Evolutionary conservation across 345 rosid species (phyloP).

Genomic region (Lagerstroemia speciosa): DNA sequence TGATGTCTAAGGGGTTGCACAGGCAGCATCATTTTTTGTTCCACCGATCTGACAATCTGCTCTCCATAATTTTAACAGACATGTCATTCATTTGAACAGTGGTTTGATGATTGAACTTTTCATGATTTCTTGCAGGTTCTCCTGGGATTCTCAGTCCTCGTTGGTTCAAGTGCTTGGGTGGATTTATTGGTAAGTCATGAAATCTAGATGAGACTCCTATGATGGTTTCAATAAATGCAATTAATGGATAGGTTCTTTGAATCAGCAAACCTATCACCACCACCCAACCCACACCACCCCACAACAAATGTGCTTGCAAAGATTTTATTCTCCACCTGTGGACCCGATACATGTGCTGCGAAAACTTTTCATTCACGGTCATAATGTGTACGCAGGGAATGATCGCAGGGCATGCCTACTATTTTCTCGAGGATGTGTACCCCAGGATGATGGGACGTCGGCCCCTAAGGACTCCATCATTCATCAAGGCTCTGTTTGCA

Average conservation of each 20-base stretch:
- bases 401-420: conserved; percentile 98
- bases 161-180: conserved; percentile 95
- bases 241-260: neutral
- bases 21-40: neutral
- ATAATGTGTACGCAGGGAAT: conserved; percentile 56
- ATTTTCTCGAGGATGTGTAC: conserved; percentile 87
- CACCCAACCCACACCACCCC: too few species aligned
- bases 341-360: neutral
- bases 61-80: neutral
- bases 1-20: neutral
- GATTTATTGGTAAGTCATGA: conserved; percentile 65
- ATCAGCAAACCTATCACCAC: neutral
- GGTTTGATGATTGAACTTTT: neutral
- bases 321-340: neutral
- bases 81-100: neutral
- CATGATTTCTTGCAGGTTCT: conserved; percentile 50
- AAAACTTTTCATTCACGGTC: neutral
- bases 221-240: neutral
- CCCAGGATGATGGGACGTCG: conserved; percentile 76
- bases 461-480: conserved; percentile 72
- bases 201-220: neutral
- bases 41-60: neutral
- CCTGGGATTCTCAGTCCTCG: conserved; percentile 88
- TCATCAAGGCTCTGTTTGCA: conserved; percentile 71
- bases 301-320: too few species aligned